Base-by-base conservation (phyloP, 1,139 yeast genomes). In the Suhomyces kunorum region DNA sequence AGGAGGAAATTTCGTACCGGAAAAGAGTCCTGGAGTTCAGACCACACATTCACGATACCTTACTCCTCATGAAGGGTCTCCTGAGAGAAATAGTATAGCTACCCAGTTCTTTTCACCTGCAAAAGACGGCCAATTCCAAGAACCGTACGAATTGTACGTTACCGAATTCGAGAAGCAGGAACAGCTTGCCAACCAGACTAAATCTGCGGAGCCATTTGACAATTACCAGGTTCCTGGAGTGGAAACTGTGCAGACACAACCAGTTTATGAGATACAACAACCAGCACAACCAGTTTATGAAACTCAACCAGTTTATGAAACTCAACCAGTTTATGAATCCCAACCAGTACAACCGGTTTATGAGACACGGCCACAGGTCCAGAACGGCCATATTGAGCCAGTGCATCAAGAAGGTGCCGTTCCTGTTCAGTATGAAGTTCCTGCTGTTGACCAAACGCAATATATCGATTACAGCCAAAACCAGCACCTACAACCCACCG, bases 131-230 rank as follows among this genome's bases (percentile, higher is more conserved):
- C 30, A 31, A 9, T 58, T 54, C 43, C 48, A 45, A 16, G 64
- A 59, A 42, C 63, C 62, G 2, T 55, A 42, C 25, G 62, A 58
- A 9, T 47, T 48, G 19, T 56, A 56, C 36, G 54, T 48, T 8
- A 56, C 58, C 4, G 52, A 50, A 13, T 48, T 43, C 26, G 59
- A 52, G 19, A 42, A 25, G 15, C 37, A 18, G n/a, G 39, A 39
- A 28, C 24, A 20, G 24, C 33, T 26, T 18, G 33, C 37, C 4
- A 43, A 38, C 29, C 42, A 39, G 26, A 16, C 42, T 8, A 20
- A 25, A 7, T 31, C 49, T 8, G 50, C 43, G 13, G 71, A 66
- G 34, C 72, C 71, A 2, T 64, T 54, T 41, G 64, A 64, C 3
- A 53, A 55, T 35, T 64, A 66, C 42, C 41, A 45, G 23, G 46